Percentiles rank a stretch among this genome's conserved stretches.
Conservation (phyloP, 2,329 filamentous ascomycete species). For the Talaromyces islandicus region DNA sequence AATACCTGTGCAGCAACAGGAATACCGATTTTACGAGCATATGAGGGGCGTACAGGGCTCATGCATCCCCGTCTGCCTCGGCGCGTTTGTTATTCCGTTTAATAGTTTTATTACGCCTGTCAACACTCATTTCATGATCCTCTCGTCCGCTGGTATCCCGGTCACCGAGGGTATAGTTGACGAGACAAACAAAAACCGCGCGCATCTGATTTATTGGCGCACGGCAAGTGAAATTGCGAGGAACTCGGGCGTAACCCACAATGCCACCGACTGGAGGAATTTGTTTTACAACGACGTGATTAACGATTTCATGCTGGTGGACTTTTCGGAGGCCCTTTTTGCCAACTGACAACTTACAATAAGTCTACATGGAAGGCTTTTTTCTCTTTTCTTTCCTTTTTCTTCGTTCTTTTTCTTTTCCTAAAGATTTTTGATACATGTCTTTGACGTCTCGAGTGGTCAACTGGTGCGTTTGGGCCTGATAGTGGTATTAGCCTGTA, state of each 20-base stretch:
- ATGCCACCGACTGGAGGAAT: background rate
- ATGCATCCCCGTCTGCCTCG: background rate
- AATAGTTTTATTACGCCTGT: background rate
- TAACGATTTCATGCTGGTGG: background rate
- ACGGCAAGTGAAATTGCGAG: background rate
- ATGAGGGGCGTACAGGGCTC: background rate
- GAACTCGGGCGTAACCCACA: background rate
- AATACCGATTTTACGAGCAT: background rate
- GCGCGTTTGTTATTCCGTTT: background rate
- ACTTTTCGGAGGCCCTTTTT: background rate
- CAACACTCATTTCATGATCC: background rate
- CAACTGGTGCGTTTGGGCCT: background rate
- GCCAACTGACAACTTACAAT: background rate
- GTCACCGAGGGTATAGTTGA: background rate
- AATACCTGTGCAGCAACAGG: background rate
- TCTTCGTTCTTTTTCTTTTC: no score
- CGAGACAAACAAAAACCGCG: background rate
- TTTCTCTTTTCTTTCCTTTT: background rate
- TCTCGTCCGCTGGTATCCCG: background rate
- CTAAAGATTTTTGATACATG: no score
- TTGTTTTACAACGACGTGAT: background rate
- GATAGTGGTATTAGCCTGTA: background rate
- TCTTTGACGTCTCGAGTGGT: background rate
- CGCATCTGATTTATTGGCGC: background rate
- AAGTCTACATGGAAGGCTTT: no score